Evolutionary conservation across 345 rosid species (phyloP).

Genomic region (Citrus medica): DNA sequence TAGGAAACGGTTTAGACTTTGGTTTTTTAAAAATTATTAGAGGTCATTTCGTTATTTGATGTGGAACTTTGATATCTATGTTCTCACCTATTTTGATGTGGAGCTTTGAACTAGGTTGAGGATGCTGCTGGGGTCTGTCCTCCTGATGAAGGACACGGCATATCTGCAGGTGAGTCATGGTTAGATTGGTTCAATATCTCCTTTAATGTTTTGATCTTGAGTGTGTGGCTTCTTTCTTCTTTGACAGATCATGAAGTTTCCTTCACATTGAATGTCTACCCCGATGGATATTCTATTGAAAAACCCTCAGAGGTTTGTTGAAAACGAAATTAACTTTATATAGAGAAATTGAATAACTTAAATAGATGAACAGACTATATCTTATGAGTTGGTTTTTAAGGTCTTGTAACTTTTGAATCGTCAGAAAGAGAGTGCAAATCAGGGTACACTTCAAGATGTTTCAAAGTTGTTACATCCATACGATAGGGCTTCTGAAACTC

Average conservation of each 20-base stretch:
- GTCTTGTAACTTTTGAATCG: conserved; percentile 12
- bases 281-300: conserved; percentile 73
- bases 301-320: conserved; percentile 73
- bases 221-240: conserved; percentile 15
- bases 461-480: conserved; percentile 70
- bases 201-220: conserved; percentile 4
- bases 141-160: conserved; percentile 21
- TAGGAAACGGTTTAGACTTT: neutral
- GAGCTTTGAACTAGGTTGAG: conserved; percentile 42
- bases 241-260: conserved; percentile 74
- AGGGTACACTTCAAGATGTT: conserved; percentile 52
- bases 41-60: neutral
- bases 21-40: neutral
- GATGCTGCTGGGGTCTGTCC: conserved; percentile 29
- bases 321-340: conserved; percentile 8
- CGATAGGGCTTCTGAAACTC: conserved; percentile 82
- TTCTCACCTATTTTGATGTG: conserved; percentile 4
- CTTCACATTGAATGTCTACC: conserved; percentile 63
- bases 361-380: neutral
- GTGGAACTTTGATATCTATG: too few species aligned
- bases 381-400: conserved; percentile 13
- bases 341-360: neutral
- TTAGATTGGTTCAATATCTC: conserved; percentile 8
- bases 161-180: conserved; percentile 37
- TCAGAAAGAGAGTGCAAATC: conserved; percentile 45